Conservation (phyloP, 2,329 filamentous ascomycete species). For the Orbilia quercus region DNA sequence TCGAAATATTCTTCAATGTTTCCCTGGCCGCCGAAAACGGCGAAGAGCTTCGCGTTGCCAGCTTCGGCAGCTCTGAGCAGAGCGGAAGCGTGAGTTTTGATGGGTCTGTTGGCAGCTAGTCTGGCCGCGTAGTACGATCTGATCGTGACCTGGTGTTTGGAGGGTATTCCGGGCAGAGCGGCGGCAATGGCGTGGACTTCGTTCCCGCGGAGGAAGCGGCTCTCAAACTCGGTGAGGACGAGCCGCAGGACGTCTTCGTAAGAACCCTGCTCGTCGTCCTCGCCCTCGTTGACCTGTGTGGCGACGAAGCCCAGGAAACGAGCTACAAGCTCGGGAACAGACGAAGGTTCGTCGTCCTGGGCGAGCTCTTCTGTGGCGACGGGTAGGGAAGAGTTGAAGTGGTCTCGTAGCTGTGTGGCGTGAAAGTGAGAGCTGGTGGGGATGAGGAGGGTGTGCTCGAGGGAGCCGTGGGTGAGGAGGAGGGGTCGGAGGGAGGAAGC, state of each 20-base stretch:
- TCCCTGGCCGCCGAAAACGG: conserved; percentile 94
- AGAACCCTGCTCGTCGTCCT: conserved; percentile 86
- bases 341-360: conserved; percentile 98
- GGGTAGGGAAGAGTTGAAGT: conserved; percentile 85
- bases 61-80: conserved; percentile 89
- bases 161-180: conserved; percentile 84
- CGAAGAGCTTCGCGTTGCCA: conserved; percentile 84
- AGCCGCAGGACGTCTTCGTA: conserved; percentile 94
- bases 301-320: conserved; percentile 93
- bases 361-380: conserved; percentile 95
- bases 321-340: conserved; percentile 88
- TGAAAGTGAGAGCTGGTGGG: conserved; percentile 96
- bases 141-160: conserved; percentile 91
- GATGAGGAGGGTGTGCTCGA: conserved; percentile 95
- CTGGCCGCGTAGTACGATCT: conserved; percentile 92
- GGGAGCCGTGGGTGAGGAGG: conserved; percentile 88
- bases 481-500: conserved; percentile 91
- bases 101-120: conserved; percentile 81
- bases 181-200: conserved; percentile 93
- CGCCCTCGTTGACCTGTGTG: conserved; percentile 87
- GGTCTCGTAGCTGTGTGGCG: conserved; percentile 91
- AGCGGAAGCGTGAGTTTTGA: conserved; percentile 93
- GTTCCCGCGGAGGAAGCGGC: conserved; percentile 91
- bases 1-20: conserved; percentile 99
- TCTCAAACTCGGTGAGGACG: conserved; percentile 94